These are phyloP conservation scores for Vigna hirtella DNA, from an alignment of 306 rosid species.

Conservation along the genomic window DNA sequence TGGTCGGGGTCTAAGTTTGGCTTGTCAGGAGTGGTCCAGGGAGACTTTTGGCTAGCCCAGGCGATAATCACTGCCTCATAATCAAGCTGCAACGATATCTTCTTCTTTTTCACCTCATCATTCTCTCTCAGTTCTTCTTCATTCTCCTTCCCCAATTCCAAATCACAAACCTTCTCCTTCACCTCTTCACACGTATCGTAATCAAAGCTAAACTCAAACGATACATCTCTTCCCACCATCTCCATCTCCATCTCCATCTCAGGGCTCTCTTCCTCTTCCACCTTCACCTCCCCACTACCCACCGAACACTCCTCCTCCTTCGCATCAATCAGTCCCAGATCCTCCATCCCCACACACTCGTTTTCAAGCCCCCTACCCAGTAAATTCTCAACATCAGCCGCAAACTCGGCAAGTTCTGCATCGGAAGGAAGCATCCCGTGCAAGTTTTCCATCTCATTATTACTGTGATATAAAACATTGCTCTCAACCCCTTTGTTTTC, in stretches of 20 bases:
- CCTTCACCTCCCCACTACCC: constrained; percentile 53
- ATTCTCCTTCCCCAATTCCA: neutral
- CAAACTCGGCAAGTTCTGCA: constrained; percentile 77
- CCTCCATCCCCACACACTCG: constrained; percentile 83
- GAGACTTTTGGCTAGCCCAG: constrained; percentile 78
- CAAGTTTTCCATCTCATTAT: constrained; percentile 47
- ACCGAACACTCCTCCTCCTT: constrained; percentile 48
- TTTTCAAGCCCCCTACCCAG: constrained; percentile 75
- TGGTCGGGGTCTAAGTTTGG: constrained; percentile 66
- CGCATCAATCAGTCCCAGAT: constrained; percentile 66
- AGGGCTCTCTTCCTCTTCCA: constrained; percentile 51
- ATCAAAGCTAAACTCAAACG: constrained; percentile 69
- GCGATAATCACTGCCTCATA: constrained; percentile 78
- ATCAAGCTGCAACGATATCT: constrained; percentile 68
- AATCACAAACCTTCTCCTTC: constrained; percentile 38
- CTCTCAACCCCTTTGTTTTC: constrained; percentile 29
- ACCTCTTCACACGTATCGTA: constrained; percentile 55
- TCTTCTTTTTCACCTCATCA: constrained; percentile 50
- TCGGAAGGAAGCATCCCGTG: constrained; percentile 68
- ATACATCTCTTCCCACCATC: constrained; percentile 54
- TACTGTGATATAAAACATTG: neutral
- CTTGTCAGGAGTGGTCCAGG: constrained; percentile 73
- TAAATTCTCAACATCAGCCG: constrained; percentile 92
- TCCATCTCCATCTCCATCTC: constrained; percentile 47
- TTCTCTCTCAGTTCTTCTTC: constrained; percentile 26